Conservation (phyloP, 192 early-diverging fungal genomes). For the Coemansia sp. region DNA sequence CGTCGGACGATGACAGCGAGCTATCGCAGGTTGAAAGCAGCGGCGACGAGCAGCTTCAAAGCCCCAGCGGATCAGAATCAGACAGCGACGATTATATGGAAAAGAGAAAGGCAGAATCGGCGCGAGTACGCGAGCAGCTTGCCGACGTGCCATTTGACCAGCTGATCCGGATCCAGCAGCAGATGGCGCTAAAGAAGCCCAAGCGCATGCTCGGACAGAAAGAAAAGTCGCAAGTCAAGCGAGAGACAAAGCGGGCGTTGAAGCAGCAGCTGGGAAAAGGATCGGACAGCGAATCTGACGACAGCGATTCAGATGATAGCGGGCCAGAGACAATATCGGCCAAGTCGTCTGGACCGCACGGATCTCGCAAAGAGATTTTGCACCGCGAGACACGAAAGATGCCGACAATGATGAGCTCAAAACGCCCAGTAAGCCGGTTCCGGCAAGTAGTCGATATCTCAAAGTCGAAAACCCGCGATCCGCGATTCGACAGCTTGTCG, state of each 20-base stretch:
- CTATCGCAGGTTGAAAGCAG: conserved; percentile 12
- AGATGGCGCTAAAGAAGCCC: conserved; percentile 67
- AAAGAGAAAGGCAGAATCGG: conserved; percentile 6
- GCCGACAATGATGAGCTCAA: conserved; percentile 41
- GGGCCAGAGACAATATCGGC: conserved; percentile 13
- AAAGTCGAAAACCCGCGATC: conserved; percentile 66
- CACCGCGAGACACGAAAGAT: conserved; percentile 23
- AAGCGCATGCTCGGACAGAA: conserved; percentile 50
- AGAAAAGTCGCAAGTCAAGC: conserved; percentile 24
- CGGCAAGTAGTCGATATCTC: conserved; percentile 46
- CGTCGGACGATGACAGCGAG: conserved; percentile 51
- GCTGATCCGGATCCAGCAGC: conserved; percentile 73
- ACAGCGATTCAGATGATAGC: conserved; percentile 39
- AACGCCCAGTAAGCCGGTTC: conserved; percentile 49
- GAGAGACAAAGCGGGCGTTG: conserved; percentile 43
- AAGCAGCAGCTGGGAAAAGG: conserved; percentile 32
- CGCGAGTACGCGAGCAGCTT: conserved; percentile 44
- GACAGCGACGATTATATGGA: conserved; percentile 18
- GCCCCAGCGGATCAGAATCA: neutral
- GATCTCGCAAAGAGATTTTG: conserved; percentile 11
- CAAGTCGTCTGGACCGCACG: conserved; percentile 5
- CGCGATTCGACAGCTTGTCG: conserved; percentile 86
- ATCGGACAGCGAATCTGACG: conserved; percentile 10
- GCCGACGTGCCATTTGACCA: conserved; percentile 80
- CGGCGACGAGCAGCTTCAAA: conserved; percentile 10